Evolutionary conservation across 169 alveolate species (phyloP), one percentile per base, ranked within the genome.

Genomic region (Plasmodium knowlesi): DNA sequence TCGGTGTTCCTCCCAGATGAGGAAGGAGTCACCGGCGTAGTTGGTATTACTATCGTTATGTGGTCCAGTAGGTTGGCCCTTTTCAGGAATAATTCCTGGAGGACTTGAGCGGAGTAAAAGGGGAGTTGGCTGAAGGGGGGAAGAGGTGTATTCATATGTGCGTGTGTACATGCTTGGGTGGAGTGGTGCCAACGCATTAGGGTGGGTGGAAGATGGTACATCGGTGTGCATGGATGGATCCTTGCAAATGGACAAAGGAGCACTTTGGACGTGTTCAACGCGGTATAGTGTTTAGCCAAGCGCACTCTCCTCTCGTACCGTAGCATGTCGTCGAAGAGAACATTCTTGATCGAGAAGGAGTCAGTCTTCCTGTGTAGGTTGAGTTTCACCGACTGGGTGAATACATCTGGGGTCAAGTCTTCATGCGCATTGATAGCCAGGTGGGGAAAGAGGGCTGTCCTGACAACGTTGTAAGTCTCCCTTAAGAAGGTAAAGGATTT

Each of bases 41-140:
- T 50, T 39, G 9, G 53, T 8, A 70, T 86, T 85, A 86, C 93
- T 14, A 86, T 86, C 16, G 93, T 74, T 32, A 86, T 86, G 39
- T 86, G 86, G 3, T 53, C 57, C 37, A 86, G 93, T 14, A 86
- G 41, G 39, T 76, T 86, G 50, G 93, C 12, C 81, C 70, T 46
- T 53, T 76, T 37, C 39, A 41, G 30, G 80, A 86, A 86, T 14
- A 86, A 28, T 28, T 86, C 93, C 10, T 74, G 80, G n/a, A 86
- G 46, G 25, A 86, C 93, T 54, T 86, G 82, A 71, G 73, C 41
- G 43, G 93, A 70, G 80, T 86, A 86, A 54, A 86, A 86, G 46
- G 93, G 93, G 41, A 86, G 53, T 86, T 86, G 93, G 39, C 93
- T 85, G 83, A 6, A 32, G 71, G n/a, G 81, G 28, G 61, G 41